These are phyloP conservation scores for Novymonas esmeraldas DNA, from an alignment of 208 protist genomes.

Conservation along the genomic window DNA sequence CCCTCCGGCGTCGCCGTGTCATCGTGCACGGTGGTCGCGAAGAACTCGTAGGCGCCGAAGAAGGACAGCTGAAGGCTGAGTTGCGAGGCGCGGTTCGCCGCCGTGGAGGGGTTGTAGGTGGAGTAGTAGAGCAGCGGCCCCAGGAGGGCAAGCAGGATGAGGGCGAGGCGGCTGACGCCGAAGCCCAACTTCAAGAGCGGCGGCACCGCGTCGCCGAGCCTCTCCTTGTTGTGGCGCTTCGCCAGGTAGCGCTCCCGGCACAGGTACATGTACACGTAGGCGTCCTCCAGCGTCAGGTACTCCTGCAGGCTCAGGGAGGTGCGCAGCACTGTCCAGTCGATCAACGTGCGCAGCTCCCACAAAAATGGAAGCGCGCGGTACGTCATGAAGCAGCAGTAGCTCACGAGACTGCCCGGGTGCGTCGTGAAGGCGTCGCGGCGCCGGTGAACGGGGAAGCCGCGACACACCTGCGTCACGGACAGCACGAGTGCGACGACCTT, in stretches of 20 bases:
- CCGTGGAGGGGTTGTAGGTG: slow-evolving; percentile 79
- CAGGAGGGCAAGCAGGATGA: slow-evolving; percentile 72
- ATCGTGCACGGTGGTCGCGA: slow-evolving; percentile 40
- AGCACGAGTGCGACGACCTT: slow-evolving; percentile 51
- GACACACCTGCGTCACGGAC: slow-evolving; percentile 58
- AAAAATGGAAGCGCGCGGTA: slow-evolving; percentile 79
- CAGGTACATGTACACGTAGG: slow-evolving; percentile 59
- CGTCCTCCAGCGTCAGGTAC: slow-evolving; percentile 86
- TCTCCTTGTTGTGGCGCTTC: slow-evolving; percentile 9
- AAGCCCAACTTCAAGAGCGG: slow-evolving; percentile 37
- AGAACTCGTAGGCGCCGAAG: slow-evolving; percentile 56
- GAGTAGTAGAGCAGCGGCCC: slow-evolving; percentile 88
- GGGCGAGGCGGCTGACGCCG: slow-evolving; percentile 47
- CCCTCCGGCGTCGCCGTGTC: slow-evolving; percentile 20
- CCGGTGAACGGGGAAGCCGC: slow-evolving; percentile 63
- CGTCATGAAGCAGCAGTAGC: slow-evolving; percentile 42
- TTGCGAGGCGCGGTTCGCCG: slow-evolving; percentile 45
- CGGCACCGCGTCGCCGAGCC: slow-evolving; percentile 43
- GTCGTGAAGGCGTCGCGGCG: slow-evolving; percentile 68
- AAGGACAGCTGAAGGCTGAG: slow-evolving; percentile 55
- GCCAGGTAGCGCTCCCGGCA: slow-evolving; percentile 34
- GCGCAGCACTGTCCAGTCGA: slow-evolving; percentile 77
- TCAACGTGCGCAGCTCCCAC: slow-evolving; percentile 70
- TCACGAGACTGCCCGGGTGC: slow-evolving; percentile 36
- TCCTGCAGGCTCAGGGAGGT: slow-evolving; percentile 72